Percentiles rank a stretch among this genome's conserved stretches.
Evolutionary conservation across 1,284 basidiomycete genomes (phyloP).

Genomic region (Volvariella surrecta): DNA sequence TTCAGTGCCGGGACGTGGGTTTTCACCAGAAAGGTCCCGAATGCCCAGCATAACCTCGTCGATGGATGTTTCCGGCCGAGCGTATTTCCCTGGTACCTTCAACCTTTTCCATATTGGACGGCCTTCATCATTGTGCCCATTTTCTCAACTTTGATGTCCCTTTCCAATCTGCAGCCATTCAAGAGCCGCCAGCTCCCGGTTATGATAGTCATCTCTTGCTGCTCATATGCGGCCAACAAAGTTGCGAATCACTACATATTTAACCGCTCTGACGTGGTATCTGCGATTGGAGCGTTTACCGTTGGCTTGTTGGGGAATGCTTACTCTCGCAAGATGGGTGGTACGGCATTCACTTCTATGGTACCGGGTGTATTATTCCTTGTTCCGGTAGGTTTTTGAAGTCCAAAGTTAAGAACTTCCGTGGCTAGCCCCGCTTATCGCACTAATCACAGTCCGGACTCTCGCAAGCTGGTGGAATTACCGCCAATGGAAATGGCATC

Average conservation of each 20-base stretch:
- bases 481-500: constrained; percentile 59
- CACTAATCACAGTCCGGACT: constrained; percentile 61
- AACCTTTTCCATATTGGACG: constrained; percentile 71
- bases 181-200: constrained; percentile 65
- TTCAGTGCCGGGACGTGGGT: constrained; percentile 56
- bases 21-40: constrained; percentile 50
- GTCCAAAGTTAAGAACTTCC: background rate
- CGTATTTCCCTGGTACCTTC: constrained; percentile 68
- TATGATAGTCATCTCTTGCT: constrained; percentile 82
- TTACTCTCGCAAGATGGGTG: constrained; percentile 81
- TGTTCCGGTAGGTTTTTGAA: constrained; percentile 53
- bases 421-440: constrained; percentile 7
- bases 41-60: constrained; percentile 36
- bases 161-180: constrained; percentile 73
- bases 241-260: constrained; percentile 80
- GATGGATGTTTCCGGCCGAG: constrained; percentile 65
- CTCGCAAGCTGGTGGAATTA: constrained; percentile 78
- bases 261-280: constrained; percentile 77
- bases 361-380: constrained; percentile 82
- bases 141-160: constrained; percentile 69
- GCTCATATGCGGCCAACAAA: constrained; percentile 71
- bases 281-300: constrained; percentile 81
- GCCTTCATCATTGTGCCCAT: constrained; percentile 73
- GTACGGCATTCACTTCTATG: constrained; percentile 87
- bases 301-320: constrained; percentile 77